Base-by-base conservation (phyloP, 139 green algal species). In the Volvox reticuliferus region DNA sequence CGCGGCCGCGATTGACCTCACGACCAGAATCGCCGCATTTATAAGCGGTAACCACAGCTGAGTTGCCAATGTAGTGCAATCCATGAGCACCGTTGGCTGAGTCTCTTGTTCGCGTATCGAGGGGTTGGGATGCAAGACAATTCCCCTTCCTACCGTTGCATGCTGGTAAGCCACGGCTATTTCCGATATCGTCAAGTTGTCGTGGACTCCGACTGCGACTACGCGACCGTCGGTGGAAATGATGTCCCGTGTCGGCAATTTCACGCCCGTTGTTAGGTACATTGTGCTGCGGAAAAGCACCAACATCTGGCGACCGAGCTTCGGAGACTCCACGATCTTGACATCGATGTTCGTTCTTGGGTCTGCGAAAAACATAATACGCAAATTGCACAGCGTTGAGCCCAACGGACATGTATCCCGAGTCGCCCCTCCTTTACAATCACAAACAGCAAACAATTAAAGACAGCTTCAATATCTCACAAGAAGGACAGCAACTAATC, bases 301-400 rank as follows among this genome's bases (percentile, higher is more conserved):
- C 17, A 35, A 24, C 30, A 55, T 81, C 78, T 24, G 78, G 37
- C 18, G 78, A 84, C 78, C 78, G 37, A 13, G 18, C 20, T 19
- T 12, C 78, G 18, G 78, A 67, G 37, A 17, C 37, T 24, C 78
- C 37, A 32, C 78, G 78, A 32, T 84, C 19, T 35, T 84, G 78
- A 84, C 78, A 84, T 16, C 78, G 78, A 13, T 84, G 78, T 33
- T 84, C 78, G 19, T 17, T 26, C 20, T 67, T 84, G n/a, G 37
- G 22, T 16, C 78, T 84, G 37, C 78, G 77, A n/a, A 35, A 22
- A 73, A 16, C 21, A 73, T 24, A 73, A 30, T 73, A 12, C 65
- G 24, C 21, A 73, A 73, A 73, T 73, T 16, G 65, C 65, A 73
- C 21, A 73, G 12, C 65, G 65, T 73, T 73, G 65, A 24, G 12